A percentile compares a stretch with the other conserved stretches of the same genome.
These are phyloP conservation scores for Solanum hybrid DNA, from an alignment of 305 asterid species.

Conservation along the genomic window DNA sequence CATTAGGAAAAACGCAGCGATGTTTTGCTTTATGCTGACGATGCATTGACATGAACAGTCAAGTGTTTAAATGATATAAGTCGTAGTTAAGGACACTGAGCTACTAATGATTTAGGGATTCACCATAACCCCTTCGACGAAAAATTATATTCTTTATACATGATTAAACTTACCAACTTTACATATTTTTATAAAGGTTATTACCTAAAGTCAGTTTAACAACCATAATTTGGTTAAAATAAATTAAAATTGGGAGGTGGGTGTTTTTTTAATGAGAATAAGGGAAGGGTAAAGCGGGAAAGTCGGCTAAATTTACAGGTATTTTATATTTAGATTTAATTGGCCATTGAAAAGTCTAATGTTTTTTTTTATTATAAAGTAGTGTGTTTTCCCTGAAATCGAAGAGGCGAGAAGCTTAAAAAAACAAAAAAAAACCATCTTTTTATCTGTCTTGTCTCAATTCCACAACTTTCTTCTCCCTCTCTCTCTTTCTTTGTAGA, in stretches of 20 bases:
- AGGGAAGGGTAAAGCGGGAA: conserved; percentile 6
- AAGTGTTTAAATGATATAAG: too few relatives aligned
- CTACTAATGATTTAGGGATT: too few relatives aligned
- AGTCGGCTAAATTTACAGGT: background rate
- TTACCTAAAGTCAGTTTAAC: background rate
- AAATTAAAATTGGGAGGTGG: background rate
- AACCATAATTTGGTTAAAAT: background rate
- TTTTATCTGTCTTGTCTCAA: background rate
- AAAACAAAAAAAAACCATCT: too few relatives aligned
- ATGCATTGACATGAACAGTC: too few relatives aligned
- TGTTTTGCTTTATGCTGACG: too few relatives aligned
- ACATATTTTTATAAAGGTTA: too few relatives aligned
- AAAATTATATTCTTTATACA: too few relatives aligned
- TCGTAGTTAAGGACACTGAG: too few relatives aligned
- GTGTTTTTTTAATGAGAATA: background rate
- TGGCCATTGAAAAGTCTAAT: background rate
- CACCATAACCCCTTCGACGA: background rate
- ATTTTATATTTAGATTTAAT: background rate
- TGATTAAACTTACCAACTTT: background rate
- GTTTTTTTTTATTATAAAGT: background rate
- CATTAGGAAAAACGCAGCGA: too few relatives aligned
- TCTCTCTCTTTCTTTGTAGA: background rate
- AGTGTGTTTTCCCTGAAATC: background rate
- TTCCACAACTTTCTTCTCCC: background rate
- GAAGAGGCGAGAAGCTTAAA: background rate